Conservation (phyloP, 2,329 filamentous ascomycete species). For the Neonectria punicea region DNA sequence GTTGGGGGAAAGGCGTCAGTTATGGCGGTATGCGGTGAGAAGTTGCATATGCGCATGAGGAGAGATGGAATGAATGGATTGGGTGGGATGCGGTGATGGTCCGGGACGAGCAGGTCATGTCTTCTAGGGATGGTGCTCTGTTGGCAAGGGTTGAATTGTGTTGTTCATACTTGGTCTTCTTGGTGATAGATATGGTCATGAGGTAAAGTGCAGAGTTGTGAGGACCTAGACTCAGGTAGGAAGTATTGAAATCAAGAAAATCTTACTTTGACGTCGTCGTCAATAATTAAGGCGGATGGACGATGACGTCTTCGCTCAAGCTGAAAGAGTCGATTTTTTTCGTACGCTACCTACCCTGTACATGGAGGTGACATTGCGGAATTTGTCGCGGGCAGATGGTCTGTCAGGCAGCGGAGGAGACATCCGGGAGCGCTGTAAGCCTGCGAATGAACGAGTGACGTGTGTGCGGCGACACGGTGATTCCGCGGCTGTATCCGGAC, state of each 20-base stretch:
- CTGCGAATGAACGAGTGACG: constrained; percentile 18
- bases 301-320: neutral
- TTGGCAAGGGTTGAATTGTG: neutral
- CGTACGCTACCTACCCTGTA: constrained; percentile 24
- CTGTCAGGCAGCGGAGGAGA: neutral
- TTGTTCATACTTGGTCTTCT: neutral
- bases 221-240: too few species aligned
- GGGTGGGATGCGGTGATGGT: constrained; percentile 11
- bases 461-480: constrained; percentile 24
- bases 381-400: too few species aligned
- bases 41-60: constrained; percentile 30
- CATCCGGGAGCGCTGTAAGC: neutral
- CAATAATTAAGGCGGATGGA: neutral
- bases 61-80: constrained; percentile 8
- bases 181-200: too few species aligned
- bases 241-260: neutral
- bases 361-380: constrained; percentile 1
- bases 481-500: constrained; percentile 23
- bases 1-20: constrained; percentile 28
- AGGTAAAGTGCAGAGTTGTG: too few species aligned
- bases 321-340: neutral
- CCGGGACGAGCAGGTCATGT: constrained; percentile 11
- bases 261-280: neutral
- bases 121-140: neutral
- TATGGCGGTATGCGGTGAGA: constrained; percentile 37